These are phyloP conservation scores for Botrytis byssoidea DNA, from an alignment of 2,329 filamentous ascomycete genomes.

Conservation along the genomic window DNA sequence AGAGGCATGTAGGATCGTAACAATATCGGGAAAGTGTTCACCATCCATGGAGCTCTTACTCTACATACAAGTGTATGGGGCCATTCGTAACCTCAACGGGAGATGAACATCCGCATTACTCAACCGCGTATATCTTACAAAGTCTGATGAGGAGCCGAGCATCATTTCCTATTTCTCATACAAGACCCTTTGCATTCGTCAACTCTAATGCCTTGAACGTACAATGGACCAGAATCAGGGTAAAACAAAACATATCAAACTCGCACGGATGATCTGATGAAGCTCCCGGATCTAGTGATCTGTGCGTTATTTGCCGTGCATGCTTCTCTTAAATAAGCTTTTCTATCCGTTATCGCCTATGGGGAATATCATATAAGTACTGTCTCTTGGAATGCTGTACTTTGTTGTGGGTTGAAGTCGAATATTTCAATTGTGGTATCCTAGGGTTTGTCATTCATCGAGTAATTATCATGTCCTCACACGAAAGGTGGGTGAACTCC, in stretches of 20 bases:
- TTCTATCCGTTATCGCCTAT: background rate
- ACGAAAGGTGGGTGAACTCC: background rate
- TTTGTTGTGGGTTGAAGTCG: too few species aligned
- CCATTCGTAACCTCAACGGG: background rate
- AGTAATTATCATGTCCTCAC: background rate
- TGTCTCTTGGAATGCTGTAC: background rate
- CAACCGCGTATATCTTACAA: background rate
- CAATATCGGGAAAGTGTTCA: background rate
- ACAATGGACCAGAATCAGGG: background rate
- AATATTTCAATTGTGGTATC: background rate
- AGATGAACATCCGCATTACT: background rate
- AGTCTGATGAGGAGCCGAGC: background rate
- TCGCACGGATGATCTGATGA: background rate
- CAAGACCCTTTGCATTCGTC: too few species aligned
- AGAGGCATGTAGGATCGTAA: background rate
- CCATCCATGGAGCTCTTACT: background rate
- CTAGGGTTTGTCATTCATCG: background rate
- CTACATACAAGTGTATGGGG: background rate
- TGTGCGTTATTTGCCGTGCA: background rate
- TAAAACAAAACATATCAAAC: slow-evolving; percentile 1
- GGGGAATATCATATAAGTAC: background rate
- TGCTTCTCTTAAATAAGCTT: background rate
- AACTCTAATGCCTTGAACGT: background rate
- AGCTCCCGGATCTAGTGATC: background rate
- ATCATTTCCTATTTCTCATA: background rate